Evolutionary conservation across 2,329 filamentous ascomycete genomes (phyloP).

Genomic region (Aureobasidium sp.): DNA sequence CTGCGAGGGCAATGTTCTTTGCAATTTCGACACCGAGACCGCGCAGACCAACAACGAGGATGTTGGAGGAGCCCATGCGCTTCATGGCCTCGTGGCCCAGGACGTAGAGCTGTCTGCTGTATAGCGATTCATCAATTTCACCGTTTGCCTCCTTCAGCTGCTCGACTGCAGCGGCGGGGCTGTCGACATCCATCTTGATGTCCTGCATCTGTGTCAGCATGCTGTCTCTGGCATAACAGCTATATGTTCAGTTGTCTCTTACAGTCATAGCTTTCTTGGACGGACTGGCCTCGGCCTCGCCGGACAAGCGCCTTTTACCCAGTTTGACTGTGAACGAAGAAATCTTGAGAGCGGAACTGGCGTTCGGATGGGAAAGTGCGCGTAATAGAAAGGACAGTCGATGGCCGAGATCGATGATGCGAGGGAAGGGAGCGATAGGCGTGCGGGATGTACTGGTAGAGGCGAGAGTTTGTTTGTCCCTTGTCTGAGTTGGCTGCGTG

Average conservation of each 20-base stretch:
- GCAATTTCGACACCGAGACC: slow-evolving; percentile 96
- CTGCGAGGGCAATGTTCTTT: slow-evolving; percentile 96
- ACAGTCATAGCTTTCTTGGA: slow-evolving; percentile 50
- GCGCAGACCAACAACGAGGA: slow-evolving; percentile 85
- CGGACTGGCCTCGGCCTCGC: slow-evolving; percentile 39
- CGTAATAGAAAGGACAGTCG: background rate
- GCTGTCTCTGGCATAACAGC: background rate
- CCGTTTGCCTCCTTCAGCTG: slow-evolving; percentile 52
- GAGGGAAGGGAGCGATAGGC: background rate
- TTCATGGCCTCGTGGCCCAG: slow-evolving; percentile 87
- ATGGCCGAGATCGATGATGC: background rate
- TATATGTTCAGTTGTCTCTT: slow-evolving; percentile 21
- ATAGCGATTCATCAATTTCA: slow-evolving; percentile 62
- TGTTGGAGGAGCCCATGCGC: slow-evolving; percentile 93
- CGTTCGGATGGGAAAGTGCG: background rate
- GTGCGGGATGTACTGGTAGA: background rate
- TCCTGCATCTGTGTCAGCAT: slow-evolving; percentile 32
- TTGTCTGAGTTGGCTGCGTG: background rate
- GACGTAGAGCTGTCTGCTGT: slow-evolving; percentile 63
- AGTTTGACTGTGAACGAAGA: slow-evolving; percentile 31
- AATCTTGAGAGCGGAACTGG: slow-evolving; percentile 11
- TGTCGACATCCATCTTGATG: slow-evolving; percentile 56
- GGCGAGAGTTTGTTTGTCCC: slow-evolving; percentile 3
- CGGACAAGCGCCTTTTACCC: slow-evolving; percentile 48
- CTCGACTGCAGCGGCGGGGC: slow-evolving; percentile 50